Base-by-base conservation (phyloP, 192 early-diverging fungal species). In the Podila epicladia region DNA sequence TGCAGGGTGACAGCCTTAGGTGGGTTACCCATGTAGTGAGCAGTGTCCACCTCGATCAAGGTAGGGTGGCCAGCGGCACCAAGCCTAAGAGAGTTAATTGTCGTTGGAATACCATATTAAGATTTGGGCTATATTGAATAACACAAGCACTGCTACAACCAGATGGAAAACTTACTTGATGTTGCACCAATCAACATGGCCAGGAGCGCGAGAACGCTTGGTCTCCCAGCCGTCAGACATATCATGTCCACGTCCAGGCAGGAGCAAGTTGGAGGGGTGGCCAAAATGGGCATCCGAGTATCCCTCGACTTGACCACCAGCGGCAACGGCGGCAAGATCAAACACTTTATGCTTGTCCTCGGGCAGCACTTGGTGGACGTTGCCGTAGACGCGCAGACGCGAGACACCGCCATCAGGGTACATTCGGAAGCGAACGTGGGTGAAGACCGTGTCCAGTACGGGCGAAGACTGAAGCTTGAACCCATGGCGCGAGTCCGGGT, bases 211-310 rank as follows among this genome's bases (percentile, higher is more conserved):
- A 61, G 94, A 95, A 31, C 93, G 89, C 58, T 87, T 87, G 12
- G 95, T 98, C 82, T 98, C 96, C 96, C 97, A 98, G 37, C 97
- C 97, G 64, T 96, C 95, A 49, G 89, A 89, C 94, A 95, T 95
- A 49, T 91, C 90, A 58, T 82, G 85, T 20, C 94, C 93, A 71
- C 95, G 90, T 2, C 92, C 91, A 31, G 92, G 92, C 38, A 94
- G 86, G 62, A 98, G 75, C 45, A 98, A 72, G 74, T 95, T 93
- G 67, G 91, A 90, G 9, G 90, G 91, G 68, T 87, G 86, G 62
- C 94, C 93, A 75, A 92, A 97, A 84, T 97, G 95, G 41, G 93
- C 89, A 85, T 97, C 93, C n/a, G 87, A 91, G 69, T 86, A 89
- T 19, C 80, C 83, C 20, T 92, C 89, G 0, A 86, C 85, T 19